These are phyloP conservation scores for Fusarium oligoseptatum DNA, from an alignment of 2,329 filamentous ascomycete species.

Conservation along the genomic window DNA sequence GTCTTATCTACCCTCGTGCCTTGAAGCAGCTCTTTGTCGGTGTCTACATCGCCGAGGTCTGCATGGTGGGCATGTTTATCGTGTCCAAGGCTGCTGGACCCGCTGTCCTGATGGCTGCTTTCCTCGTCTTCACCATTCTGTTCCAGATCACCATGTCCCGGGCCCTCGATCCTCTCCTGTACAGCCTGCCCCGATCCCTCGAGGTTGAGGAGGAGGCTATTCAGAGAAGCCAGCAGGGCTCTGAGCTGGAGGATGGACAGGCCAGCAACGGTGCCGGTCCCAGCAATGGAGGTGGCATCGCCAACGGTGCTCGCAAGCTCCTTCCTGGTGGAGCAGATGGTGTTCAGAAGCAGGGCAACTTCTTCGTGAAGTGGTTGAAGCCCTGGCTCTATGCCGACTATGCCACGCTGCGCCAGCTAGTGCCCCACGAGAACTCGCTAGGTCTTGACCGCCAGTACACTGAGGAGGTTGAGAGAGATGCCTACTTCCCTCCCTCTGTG, in stretches of 20 bases:
- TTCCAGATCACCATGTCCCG: conserved; percentile 80
- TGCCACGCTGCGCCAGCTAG: conserved; percentile 75
- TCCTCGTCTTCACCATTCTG: conserved; percentile 80
- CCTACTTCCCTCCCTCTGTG: conserved; percentile 80
- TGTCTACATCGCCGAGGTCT: conserved; percentile 83
- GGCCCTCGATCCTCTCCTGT: conserved; percentile 78
- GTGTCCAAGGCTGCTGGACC: conserved; percentile 77
- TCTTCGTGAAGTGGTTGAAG: conserved; percentile 74
- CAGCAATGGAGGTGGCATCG: conserved; percentile 29
- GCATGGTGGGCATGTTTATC: conserved; percentile 84
- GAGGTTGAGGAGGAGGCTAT: conserved; percentile 58
- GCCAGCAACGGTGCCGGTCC: conserved; percentile 25
- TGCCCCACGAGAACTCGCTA: conserved; percentile 69
- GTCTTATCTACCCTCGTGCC: conserved; percentile 87
- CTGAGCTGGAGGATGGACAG: conserved; percentile 41
- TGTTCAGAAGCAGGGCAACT: conserved; percentile 62
- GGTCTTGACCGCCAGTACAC: conserved; percentile 69
- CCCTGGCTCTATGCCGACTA: conserved; percentile 85
- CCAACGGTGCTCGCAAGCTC: conserved; percentile 39
- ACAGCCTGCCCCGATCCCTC: conserved; percentile 76
- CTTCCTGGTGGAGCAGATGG: conserved; percentile 38
- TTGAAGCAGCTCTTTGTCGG: conserved; percentile 88
- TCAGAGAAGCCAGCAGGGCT: conserved; percentile 50
- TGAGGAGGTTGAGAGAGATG: conserved; percentile 71
- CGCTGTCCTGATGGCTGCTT: conserved; percentile 79